Base-by-base conservation (phyloP, 352 stramenopile species). In the Globisporangium perplexum region DNA sequence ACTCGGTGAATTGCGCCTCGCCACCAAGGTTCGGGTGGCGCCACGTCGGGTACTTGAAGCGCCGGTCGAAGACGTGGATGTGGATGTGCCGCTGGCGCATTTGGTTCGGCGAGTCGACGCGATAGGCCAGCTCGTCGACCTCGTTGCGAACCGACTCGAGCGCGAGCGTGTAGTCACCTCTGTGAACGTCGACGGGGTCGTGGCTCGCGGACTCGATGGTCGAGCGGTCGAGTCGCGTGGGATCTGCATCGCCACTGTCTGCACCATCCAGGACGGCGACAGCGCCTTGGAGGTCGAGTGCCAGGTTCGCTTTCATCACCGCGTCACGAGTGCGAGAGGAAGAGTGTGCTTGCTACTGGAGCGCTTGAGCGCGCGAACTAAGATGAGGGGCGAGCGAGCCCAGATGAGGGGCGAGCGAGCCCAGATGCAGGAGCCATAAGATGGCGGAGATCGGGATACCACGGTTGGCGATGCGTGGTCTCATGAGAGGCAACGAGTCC, bases 21-120 rank as follows among this genome's bases (percentile, higher is more conserved):
- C 76, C 78, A 3, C 75, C 71, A 22, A 86, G 72, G 57, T 83
- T 88, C 6, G 74, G 77, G 45, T 88, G 73, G 68, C 83, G 83
- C 72, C 75, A 88, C 11, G 68, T 72, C 17, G 77, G 74, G 42
- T 83, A 64, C 61, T 86, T 86, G 57, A 82, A 86, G 11, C 68
- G 49, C 12, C 56, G 72, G 43, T 86, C 75, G 22, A 72, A 68
- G 33, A 86, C 75, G 42, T 84, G 72, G 60, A 86, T 80, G 46
- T 82, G 73, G 59, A 86, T 80, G 60, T 77, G 70, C 18, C 72
- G 72, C 48, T 83, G 68, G 7, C 75, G 75, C 48, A 84, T 26
- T 30, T 81, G 66, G 43, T 50, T 79, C 6, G 75, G 69, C 24
- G 72, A 77, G 8, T 76, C 68, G 6, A 70, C 60, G 12, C 53